Percentiles rank a stretch among this genome's conserved stretches.
Evolutionary conservation across 345 rosid species (phyloP).

Genomic region (Rhodamnia rubescens): DNA sequence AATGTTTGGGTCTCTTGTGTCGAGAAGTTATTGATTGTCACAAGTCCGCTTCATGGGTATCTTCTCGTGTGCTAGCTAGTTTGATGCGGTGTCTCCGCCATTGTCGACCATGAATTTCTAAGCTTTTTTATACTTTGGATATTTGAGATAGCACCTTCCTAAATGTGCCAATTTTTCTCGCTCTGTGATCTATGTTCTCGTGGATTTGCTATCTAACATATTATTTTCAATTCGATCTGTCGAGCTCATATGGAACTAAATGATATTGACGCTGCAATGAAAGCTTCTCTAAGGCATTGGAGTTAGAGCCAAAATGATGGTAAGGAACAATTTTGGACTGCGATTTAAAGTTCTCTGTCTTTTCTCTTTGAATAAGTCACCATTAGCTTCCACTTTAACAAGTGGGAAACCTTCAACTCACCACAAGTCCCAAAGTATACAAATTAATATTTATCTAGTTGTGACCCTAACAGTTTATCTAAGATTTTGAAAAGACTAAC

Average conservation of each 20-base stretch:
- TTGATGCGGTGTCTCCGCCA: background rate
- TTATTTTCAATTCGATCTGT: background rate
- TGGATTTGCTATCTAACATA: background rate
- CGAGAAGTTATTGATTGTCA: background rate
- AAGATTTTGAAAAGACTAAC: background rate
- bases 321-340: constrained; percentile 7
- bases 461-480: background rate
- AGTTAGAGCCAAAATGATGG: constrained; percentile 85
- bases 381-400: background rate
- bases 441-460: background rate
- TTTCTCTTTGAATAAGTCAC: background rate
- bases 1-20: background rate
- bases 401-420: background rate
- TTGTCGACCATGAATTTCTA: background rate
- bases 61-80: background rate
- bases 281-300: constrained; percentile 80
- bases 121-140: background rate
- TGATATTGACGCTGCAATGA: constrained; percentile 83
- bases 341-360: background rate
- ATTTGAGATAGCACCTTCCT: background rate
- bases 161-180: background rate
- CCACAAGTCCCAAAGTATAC: background rate
- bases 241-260: constrained; percentile 93
- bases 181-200: background rate
- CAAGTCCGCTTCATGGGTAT: background rate